Evolutionary conservation across 352 stramenopile genomes (phyloP).

Genomic region (Phytophthora syringae): DNA sequence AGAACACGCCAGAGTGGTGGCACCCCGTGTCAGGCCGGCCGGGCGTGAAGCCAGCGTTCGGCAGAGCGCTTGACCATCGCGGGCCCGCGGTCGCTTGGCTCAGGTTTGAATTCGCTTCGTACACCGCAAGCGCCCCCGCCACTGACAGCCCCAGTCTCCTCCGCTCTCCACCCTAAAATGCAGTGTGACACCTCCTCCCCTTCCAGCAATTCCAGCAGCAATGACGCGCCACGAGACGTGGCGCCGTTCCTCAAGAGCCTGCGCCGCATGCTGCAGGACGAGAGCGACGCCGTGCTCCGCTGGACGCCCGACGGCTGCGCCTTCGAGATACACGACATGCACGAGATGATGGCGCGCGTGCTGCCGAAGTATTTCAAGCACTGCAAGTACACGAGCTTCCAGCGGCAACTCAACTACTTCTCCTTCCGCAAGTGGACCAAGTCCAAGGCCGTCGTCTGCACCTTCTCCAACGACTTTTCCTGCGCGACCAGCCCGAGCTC

Average conservation of each 20-base stretch:
- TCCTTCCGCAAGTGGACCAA: conserved; percentile 93
- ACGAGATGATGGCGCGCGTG: conserved; percentile 82
- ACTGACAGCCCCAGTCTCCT: conserved; percentile 19
- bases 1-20: conserved; percentile 40
- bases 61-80: conserved; percentile 15
- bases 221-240: conserved; percentile 45
- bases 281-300: conserved; percentile 61
- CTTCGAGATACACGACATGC: conserved; percentile 84
- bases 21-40: conserved; percentile 16
- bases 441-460: conserved; percentile 76
- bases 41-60: conserved; percentile 24
- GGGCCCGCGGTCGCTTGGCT: conserved; percentile 6
- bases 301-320: conserved; percentile 67
- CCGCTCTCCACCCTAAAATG: conserved; percentile 9
- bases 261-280: conserved; percentile 65
- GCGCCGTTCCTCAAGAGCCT: conserved; percentile 74
- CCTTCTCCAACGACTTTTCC: conserved; percentile 82
- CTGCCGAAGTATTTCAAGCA: conserved; percentile 96
- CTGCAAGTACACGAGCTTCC: conserved; percentile 93
- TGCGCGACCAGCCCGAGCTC: conserved; percentile 70
- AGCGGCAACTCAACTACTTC: conserved; percentile 96
- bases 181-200: conserved; percentile 17
- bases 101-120: conserved; percentile 45
- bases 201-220: not conserved
- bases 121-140: conserved; percentile 11